Evolutionary conservation across 768 basidiomycete genomes (phyloP), one percentile per base, ranked within the genome.

Genomic region (Ephemerocybe angulata): DNA sequence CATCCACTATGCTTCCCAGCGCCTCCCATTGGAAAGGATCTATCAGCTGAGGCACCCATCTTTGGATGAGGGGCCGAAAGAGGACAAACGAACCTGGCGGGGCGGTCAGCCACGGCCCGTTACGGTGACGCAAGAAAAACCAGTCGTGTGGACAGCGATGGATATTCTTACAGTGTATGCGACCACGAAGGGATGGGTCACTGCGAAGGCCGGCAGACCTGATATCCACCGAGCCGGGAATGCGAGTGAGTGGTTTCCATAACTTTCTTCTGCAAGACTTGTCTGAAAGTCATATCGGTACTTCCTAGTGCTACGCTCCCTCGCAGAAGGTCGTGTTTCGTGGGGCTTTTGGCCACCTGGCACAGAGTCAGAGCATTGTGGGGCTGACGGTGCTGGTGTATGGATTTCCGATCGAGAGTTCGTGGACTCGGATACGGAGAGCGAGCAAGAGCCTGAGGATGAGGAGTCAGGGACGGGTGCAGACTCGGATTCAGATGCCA

Each of bases 181-280:
- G 1, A 67, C 80, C 48, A 74, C 78, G 54, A 90, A 88, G 66
- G 87, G 90, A 19, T 93, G 87, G 86, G 69, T 94, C 38, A 98
- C 95, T 29, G 94, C 95, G 10, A 90, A 93, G 68, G 90, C 90
- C 4, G 94, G 93, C 1, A 70, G 95, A 57, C 87, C 93, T 2
- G 95, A 98, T 70, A 73, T 89, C 22, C 86, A 92, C 64, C 82
- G 95, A 38, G 91, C 95, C 3, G 95, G 93, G 29, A 95, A 95
- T 66, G 83, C 85, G 11, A 85, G 93, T 93, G 67, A 67, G 91
- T 81, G 7, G n/a, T n/a, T n/a, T n/a, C n/a, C n/a, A n/a, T n/a
- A n/a, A n/a, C n/a, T n/a, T n/a, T n/a, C n/a, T n/a, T n/a, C n/a
- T n/a, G n/a, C n/a, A n/a, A n/a, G n/a, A n/a, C n/a, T n/a, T n/a